phyloP scores from a whole-genome alignment of 75 land plant genomes.

The Cryptomeria japonica region DNA sequence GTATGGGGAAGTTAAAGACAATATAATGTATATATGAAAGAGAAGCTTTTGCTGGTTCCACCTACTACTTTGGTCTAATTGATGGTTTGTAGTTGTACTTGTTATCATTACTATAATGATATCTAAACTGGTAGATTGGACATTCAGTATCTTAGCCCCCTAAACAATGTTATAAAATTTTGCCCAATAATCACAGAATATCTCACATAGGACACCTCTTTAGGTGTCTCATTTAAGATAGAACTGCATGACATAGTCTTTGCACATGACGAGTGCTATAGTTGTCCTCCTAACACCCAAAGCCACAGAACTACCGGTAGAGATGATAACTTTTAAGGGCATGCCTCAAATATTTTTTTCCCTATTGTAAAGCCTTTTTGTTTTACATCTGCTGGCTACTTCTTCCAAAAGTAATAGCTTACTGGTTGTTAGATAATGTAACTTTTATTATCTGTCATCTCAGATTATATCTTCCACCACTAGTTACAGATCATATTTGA shows the following conservation, averaged over 20 bases:
- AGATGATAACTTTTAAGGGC: neutral
- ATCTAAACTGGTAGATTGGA: neutral
- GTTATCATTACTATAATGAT: neutral
- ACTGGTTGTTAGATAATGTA: neutral
- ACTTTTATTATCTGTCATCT: neutral
- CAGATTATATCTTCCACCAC: neutral
- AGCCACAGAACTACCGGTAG: neutral
- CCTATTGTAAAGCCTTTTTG: neutral
- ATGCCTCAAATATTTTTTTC: neutral
- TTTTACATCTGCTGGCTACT: neutral
- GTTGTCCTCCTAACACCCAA: neutral
- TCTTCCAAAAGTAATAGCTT: neutral
- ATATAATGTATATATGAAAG: neutral
- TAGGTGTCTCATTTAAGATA: too few species aligned
- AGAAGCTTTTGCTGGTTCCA: neutral
- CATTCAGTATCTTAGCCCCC: neutral
- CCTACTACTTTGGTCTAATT: neutral
- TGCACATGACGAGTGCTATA: neutral
- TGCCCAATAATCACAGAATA: neutral
- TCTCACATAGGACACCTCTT: neutral
- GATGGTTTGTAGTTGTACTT: neutral
- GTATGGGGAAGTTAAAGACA: neutral
- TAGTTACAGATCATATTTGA: neutral
- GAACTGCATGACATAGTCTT: neutral
- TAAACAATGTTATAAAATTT: neutral